These are phyloP conservation scores for Globisporangium spiculum DNA, from an alignment of 352 stramenopile species.

Conservation along the genomic window DNA sequence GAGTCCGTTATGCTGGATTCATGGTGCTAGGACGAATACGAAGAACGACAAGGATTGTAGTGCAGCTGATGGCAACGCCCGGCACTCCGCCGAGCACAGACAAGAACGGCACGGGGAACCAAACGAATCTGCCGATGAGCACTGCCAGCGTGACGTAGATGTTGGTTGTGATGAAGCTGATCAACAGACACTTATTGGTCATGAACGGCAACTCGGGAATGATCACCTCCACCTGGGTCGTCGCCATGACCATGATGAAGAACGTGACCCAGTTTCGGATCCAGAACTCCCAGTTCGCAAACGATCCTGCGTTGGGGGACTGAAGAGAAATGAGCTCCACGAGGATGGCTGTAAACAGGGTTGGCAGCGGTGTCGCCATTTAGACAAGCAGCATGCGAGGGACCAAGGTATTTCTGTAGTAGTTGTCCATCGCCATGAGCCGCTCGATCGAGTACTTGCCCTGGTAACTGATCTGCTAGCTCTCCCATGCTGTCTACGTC, in stretches of 20 bases:
- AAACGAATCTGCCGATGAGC: not conserved
- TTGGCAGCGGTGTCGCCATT: slow-evolving; percentile 20
- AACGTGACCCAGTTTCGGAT: slow-evolving; percentile 21
- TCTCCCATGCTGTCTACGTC: not conserved
- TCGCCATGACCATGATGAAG: slow-evolving; percentile 6
- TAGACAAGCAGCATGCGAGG: slow-evolving; percentile 19
- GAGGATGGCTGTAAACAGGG: slow-evolving; percentile 17
- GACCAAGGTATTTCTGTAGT: slow-evolving; percentile 18
- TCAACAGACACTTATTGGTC: not conserved
- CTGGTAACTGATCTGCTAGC: not conserved
- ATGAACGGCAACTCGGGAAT: slow-evolving; percentile 10
- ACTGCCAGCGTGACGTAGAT: slow-evolving; percentile 1
- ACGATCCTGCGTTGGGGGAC: slow-evolving; percentile 18
- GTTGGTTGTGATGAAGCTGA: not conserved
- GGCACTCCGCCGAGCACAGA: not conserved
- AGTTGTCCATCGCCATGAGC: slow-evolving; percentile 26
- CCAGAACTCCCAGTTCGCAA: slow-evolving; percentile 27
- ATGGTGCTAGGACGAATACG: slow-evolving; percentile 5
- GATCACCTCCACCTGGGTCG: not conserved
- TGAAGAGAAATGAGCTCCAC: slow-evolving; percentile 30
- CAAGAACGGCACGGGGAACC: slow-evolving; percentile 3
- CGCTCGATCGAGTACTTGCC: slow-evolving; percentile 34
- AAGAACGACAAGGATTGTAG: not conserved
- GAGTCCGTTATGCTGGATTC: not conserved
- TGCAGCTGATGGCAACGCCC: not conserved